Conservation (phyloP, 768 basidiomycete genomes). For the Cystofilobasidium capitatum region DNA sequence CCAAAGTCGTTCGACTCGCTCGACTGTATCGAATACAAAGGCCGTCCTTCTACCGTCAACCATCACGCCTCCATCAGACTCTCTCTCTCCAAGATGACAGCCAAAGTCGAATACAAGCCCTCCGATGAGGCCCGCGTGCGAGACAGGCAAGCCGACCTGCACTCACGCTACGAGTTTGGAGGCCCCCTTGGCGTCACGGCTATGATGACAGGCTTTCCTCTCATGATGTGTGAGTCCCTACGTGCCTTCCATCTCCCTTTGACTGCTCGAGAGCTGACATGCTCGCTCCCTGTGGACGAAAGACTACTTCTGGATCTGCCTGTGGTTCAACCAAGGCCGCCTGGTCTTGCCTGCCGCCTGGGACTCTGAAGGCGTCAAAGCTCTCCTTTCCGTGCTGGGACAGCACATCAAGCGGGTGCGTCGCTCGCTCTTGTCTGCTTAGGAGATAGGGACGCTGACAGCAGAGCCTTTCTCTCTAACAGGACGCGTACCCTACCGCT, state of each 20-base stretch:
- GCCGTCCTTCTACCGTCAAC: too few relatives aligned
- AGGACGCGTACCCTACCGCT: constrained; percentile 84
- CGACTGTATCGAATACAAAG: too few relatives aligned
- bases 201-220: constrained; percentile 89
- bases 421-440: too few relatives aligned
- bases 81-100: too few relatives aligned
- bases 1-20: too few relatives aligned
- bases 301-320: constrained; percentile 92
- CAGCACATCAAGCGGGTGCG: constrained; percentile 67
- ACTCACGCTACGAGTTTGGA: constrained; percentile 75
- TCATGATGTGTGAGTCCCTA: constrained; percentile 61
- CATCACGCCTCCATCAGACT: too few relatives aligned
- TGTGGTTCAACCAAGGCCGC: constrained; percentile 88
- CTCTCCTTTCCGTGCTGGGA: constrained; percentile 76
- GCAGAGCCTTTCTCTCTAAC: neutral
- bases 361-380: constrained; percentile 59
- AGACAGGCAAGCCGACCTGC: constrained; percentile 15
- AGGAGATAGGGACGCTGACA: neutral
- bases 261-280: neutral
- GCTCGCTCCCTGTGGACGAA: neutral
- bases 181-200: constrained; percentile 81
- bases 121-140: constrained; percentile 3
- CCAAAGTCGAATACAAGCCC: neutral
- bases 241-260: too few relatives aligned
- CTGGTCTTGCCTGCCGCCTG: constrained; percentile 51